Evolutionary conservation across 2,329 filamentous ascomycete genomes (phyloP).

Genomic region (Hymenoscyphus scutula): DNA sequence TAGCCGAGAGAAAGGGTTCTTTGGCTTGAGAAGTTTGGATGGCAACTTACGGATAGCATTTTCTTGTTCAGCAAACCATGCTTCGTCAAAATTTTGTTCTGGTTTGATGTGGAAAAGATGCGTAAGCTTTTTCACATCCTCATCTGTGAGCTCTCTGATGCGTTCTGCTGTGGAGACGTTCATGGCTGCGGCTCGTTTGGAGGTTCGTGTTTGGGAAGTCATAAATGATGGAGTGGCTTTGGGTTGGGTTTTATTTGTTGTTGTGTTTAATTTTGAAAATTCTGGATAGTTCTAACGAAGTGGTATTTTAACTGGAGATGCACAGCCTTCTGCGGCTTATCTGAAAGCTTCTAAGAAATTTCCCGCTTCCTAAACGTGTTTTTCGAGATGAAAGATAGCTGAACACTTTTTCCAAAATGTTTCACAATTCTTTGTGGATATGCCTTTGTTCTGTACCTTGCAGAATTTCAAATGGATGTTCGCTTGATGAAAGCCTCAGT

Average conservation of each 20-base stretch:
- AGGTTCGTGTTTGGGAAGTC: neutral
- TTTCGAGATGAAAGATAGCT: too few relatives aligned
- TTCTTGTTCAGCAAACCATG: slow-evolving; percentile 21
- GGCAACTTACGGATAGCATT: slow-evolving; percentile 18
- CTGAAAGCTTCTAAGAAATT: neutral
- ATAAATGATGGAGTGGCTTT: neutral
- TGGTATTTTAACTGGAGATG: neutral
- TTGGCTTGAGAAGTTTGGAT: slow-evolving; percentile 17
- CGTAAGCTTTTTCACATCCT: slow-evolving; percentile 10
- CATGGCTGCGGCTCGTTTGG: neutral
- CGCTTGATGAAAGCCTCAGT: neutral
- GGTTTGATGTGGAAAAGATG: slow-evolving; percentile 16
- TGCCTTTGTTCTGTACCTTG: neutral
- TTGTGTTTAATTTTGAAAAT: neutral
- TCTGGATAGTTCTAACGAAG: neutral
- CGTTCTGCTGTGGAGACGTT: neutral
- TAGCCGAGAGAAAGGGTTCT: slow-evolving; percentile 13
- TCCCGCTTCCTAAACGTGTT: neutral
- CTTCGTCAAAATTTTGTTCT: neutral
- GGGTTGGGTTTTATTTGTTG: neutral
- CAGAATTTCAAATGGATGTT: neutral
- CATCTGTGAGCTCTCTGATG: neutral
- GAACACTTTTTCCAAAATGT: neutral
- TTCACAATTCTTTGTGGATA: neutral
- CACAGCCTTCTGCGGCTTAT: neutral